Conservation (phyloP, 768 basidiomycete genomes). For the Mycena capillaripes region DNA sequence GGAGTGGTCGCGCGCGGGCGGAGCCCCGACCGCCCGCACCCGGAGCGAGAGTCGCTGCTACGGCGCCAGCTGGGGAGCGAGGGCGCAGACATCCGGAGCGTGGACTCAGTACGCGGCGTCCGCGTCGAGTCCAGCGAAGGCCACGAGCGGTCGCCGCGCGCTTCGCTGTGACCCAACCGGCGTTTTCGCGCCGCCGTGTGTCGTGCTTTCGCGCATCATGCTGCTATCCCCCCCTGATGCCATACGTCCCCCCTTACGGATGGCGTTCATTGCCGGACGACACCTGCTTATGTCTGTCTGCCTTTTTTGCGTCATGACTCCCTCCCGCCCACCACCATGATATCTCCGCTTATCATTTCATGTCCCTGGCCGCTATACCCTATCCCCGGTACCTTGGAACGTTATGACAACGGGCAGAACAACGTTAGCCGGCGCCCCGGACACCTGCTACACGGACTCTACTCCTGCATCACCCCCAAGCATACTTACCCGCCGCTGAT, state of each 20-base stretch:
- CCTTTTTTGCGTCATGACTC: neutral
- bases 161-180: neutral
- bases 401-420: no score
- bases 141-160: neutral
- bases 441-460: no score
- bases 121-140: slow-evolving; percentile 30
- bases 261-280: neutral
- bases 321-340: neutral
- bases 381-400: no score
- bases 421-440: no score
- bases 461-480: no score
- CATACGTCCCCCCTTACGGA: neutral
- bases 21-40: slow-evolving; percentile 1
- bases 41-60: slow-evolving; percentile 22
- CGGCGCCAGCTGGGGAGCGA: slow-evolving; percentile 22
- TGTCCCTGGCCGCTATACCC: no score
- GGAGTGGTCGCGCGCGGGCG: slow-evolving; percentile 36
- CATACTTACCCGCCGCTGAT: no score
- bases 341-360: neutral
- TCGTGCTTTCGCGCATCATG: neutral
- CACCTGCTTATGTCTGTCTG: neutral
- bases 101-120: slow-evolving; percentile 17
- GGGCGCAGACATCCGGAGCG: slow-evolving; percentile 25
- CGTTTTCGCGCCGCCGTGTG: neutral
- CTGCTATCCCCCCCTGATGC: neutral